These are phyloP conservation scores for Penicillium ochrochloron DNA, from an alignment of 495 filamentous ascomycete genomes.

Conservation along the genomic window DNA sequence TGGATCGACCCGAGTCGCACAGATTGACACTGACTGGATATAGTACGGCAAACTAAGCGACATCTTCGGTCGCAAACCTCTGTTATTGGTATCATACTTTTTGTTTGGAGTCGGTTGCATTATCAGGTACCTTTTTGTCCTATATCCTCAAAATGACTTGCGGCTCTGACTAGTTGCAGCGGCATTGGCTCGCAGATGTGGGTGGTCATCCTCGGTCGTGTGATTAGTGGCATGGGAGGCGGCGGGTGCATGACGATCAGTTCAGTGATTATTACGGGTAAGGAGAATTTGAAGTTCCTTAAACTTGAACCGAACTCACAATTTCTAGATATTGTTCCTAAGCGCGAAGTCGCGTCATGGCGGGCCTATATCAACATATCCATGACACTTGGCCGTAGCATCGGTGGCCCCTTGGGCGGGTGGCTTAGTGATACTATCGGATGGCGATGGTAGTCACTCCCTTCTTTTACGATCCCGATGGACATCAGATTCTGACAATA, in stretches of 20 bases:
- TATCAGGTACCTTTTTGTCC: slow-evolving; percentile 32
- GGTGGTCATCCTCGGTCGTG: slow-evolving; percentile 60
- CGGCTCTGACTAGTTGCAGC: slow-evolving; percentile 35
- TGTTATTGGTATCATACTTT: slow-evolving; percentile 46
- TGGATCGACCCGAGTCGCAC: background rate
- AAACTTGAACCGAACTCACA: background rate
- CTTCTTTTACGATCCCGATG: background rate
- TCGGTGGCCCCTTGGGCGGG: slow-evolving; percentile 68
- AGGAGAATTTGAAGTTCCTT: slow-evolving; percentile 6
- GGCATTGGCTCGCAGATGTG: slow-evolving; percentile 55
- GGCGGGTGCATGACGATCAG: slow-evolving; percentile 62
- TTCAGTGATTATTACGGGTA: slow-evolving; percentile 65
- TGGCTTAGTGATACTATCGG: slow-evolving; percentile 67
- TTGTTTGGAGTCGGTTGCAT: slow-evolving; percentile 50
- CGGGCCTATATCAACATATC: slow-evolving; percentile 68
- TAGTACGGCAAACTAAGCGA: slow-evolving; percentile 54
- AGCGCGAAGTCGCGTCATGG: slow-evolving; percentile 70
- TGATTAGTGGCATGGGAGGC: slow-evolving; percentile 62
- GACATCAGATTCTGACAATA: background rate
- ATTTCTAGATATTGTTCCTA: slow-evolving; percentile 59
- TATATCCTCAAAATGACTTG: background rate
- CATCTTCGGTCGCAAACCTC: slow-evolving; percentile 51
- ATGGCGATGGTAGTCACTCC: slow-evolving; percentile 62
- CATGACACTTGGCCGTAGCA: slow-evolving; percentile 64
- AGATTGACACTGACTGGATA: background rate